These are phyloP conservation scores for Odontarrhena argentea DNA, from an alignment of 345 rosid genomes.

Conservation along the genomic window DNA sequence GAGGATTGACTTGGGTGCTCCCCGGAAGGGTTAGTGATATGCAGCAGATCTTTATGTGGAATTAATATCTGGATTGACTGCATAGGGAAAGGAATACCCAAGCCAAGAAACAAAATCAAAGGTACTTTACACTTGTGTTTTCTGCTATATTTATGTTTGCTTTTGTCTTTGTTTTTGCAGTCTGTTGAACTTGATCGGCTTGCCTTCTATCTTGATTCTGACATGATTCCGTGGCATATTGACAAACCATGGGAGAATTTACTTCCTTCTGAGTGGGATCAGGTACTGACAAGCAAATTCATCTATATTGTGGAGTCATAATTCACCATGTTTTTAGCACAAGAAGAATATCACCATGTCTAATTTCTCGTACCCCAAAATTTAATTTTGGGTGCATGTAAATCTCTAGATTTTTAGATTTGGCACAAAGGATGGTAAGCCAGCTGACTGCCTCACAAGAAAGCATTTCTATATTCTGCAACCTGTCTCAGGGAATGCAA, in stretches of 20 bases:
- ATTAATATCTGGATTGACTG: constrained; percentile 22
- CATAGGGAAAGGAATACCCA: constrained; percentile 26
- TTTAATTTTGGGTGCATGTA: constrained; percentile 19
- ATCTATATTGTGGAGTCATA: constrained; percentile 9
- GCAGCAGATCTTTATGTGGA: constrained; percentile 16
- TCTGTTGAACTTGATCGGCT: constrained; percentile 88
- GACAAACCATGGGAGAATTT: constrained; percentile 85
- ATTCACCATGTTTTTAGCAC: constrained; percentile 4
- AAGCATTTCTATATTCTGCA: constrained; percentile 81
- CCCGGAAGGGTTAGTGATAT: constrained; percentile 25
- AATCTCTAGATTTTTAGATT: constrained; percentile 72
- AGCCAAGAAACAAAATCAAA: constrained; percentile 28
- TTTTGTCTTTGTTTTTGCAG: constrained; percentile 47
- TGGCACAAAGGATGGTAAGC: constrained; percentile 80
- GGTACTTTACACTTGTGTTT: constrained; percentile 12
- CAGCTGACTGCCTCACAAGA: constrained; percentile 58
- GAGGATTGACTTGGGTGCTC: constrained; percentile 19
- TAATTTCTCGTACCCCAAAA: constrained; percentile 12
- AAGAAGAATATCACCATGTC: background rate
- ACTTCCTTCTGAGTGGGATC: constrained; percentile 90
- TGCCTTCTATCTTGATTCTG: constrained; percentile 93
- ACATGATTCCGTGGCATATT: constrained; percentile 80
- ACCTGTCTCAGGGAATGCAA: constrained; percentile 94
- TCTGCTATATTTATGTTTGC: constrained; percentile 29
- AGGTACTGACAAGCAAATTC: constrained; percentile 51